A percentile compares a stretch with the other conserved stretches of the same genome.
These are phyloP conservation scores for Ambrosia artemisiifolia DNA, from an alignment of 129 eudicot species.

Conservation along the genomic window DNA sequence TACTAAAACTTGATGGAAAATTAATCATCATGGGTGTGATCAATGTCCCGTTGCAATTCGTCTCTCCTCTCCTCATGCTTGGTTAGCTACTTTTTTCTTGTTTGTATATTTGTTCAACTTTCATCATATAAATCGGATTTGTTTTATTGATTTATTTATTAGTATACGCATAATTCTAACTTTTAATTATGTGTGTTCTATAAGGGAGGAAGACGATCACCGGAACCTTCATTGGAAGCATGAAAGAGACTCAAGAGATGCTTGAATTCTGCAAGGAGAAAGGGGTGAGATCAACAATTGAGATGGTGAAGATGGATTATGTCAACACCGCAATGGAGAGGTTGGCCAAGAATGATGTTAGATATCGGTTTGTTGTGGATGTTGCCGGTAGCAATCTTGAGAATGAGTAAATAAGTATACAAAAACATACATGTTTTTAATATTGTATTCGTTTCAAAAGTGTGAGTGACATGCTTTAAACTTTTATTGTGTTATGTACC, in stretches of 20 bases:
- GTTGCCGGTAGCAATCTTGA: slow-evolving; percentile 86
- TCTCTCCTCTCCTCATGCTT: slow-evolving; percentile 79
- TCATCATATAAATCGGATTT: not conserved
- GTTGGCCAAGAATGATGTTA: slow-evolving; percentile 85
- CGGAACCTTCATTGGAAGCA: slow-evolving; percentile 94
- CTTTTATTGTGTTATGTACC: slow-evolving; percentile 15
- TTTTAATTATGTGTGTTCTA: not conserved
- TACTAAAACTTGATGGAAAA: slow-evolving; percentile 80
- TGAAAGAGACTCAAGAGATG: slow-evolving; percentile 88
- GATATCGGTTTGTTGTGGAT: slow-evolving; percentile 91
- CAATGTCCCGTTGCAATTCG: slow-evolving; percentile 66
- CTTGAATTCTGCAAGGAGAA: slow-evolving; percentile 80
- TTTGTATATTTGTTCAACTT: not conserved
- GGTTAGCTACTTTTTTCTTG: slow-evolving; percentile 40
- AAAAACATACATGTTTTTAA: not conserved
- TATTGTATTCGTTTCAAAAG: slow-evolving; percentile 16
- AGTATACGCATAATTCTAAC: not conserved
- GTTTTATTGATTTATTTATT: not conserved
- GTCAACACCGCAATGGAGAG: slow-evolving; percentile 79
- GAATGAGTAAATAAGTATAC: slow-evolving; percentile 17
- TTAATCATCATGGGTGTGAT: slow-evolving; percentile 81
- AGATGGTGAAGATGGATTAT: slow-evolving; percentile 81
- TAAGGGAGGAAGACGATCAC: slow-evolving; percentile 83
- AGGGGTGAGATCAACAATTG: slow-evolving; percentile 65
- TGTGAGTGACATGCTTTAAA: slow-evolving; percentile 19